Conservation (phyloP, 257 asterid species). For the Salvia rosmarinus region DNA sequence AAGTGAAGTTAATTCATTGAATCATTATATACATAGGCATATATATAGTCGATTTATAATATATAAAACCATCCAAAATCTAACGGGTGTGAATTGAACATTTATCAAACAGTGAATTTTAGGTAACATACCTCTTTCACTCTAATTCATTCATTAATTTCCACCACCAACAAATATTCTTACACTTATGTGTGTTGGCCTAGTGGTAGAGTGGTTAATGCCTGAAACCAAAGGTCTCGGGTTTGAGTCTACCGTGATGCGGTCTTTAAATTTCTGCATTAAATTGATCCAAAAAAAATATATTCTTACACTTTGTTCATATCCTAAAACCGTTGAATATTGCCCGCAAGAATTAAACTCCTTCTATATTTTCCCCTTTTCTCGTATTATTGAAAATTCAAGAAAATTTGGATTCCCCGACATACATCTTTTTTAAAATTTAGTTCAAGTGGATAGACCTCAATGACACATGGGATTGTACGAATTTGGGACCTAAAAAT, state of each 20-base stretch:
- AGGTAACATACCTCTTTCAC: conserved; percentile 28
- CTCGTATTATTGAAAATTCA: not conserved
- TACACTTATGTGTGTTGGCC: too few species aligned
- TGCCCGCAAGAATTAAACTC: conserved; percentile 3
- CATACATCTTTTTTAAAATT: conserved; percentile 18
- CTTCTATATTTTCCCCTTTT: not conserved
- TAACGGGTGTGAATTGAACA: not conserved
- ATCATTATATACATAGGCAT: not conserved
- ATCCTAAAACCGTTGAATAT: conserved; percentile 22
- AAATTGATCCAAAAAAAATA: too few species aligned
- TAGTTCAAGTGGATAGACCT: conserved; percentile 30
- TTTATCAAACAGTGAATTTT: conserved; percentile 12
- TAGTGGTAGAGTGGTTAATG: too few species aligned
- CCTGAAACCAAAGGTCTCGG: too few species aligned
- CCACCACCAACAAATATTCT: conserved; percentile 21
- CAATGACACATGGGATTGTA: conserved; percentile 31
- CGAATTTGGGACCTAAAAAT: conserved; percentile 30
- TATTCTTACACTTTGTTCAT: conserved; percentile 21
- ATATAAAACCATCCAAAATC: not conserved
- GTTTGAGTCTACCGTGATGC: too few species aligned
- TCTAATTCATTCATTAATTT: not conserved
- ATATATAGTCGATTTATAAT: not conserved
- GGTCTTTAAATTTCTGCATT: too few species aligned
- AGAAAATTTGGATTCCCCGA: conserved; percentile 35
- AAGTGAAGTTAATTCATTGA: too few species aligned